phyloP scores from a whole-genome alignment of 2,329 filamentous ascomycete species.

The Exophiala viscosa region DNA sequence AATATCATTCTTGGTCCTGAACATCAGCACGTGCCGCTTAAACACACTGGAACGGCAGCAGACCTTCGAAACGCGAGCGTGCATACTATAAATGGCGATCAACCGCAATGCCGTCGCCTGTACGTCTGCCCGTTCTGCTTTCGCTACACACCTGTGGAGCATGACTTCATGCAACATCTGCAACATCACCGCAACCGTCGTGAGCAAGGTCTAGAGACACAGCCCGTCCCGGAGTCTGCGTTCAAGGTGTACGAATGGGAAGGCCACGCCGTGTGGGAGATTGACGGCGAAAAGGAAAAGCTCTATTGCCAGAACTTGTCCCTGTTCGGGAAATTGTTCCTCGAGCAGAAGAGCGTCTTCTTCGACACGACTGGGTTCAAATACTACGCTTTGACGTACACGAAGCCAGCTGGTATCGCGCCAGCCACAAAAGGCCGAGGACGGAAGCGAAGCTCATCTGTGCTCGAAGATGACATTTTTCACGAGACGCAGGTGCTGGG shows the following conservation, averaged over 20 bases:
- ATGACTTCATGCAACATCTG: slow-evolving; percentile 48
- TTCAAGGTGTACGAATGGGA: slow-evolving; percentile 72
- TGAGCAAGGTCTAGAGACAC: slow-evolving; percentile 13
- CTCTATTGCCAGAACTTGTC: slow-evolving; percentile 94
- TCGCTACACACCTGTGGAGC: slow-evolving; percentile 65
- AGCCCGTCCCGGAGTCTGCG: slow-evolving; percentile 55
- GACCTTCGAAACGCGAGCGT: slow-evolving; percentile 27
- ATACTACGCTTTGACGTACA: slow-evolving; percentile 86
- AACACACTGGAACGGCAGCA: slow-evolving; percentile 29
- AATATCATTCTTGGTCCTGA: slow-evolving; percentile 38
- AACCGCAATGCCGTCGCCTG: slow-evolving; percentile 12
- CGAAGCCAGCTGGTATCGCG: slow-evolving; percentile 28
- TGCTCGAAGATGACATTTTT: slow-evolving; percentile 32
- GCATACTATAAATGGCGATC: slow-evolving; percentile 5
- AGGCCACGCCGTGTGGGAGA: slow-evolving; percentile 83
- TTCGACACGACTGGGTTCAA: slow-evolving; percentile 94
- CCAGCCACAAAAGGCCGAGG: slow-evolving; percentile 18
- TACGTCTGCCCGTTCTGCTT: slow-evolving; percentile 85
- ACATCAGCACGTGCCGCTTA: slow-evolving; percentile 29
- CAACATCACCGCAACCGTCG: slow-evolving; percentile 37
- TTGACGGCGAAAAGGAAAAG: slow-evolving; percentile 84
- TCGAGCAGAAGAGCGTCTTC: slow-evolving; percentile 97
- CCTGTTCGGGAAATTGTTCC: slow-evolving; percentile 93
- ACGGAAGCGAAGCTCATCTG: slow-evolving; percentile 22
- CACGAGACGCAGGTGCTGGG: slow-evolving; percentile 63